Evolutionary conservation across 169 alveolate species (phyloP).

Genomic region (Perkinsus marinus): DNA sequence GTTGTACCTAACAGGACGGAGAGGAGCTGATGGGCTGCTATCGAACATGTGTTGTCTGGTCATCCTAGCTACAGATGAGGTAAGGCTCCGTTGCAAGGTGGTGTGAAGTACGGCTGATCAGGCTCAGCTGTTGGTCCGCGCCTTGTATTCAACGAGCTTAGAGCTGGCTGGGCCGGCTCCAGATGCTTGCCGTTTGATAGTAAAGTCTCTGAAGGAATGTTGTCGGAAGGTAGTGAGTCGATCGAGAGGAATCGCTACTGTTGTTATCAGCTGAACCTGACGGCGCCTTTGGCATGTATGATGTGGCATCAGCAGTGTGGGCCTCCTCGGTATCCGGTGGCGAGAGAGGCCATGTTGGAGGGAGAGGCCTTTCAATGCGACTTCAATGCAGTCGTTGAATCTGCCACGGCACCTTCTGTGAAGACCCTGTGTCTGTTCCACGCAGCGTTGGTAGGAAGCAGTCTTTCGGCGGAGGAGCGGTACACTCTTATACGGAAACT

Average conservation of each 20-base stretch:
- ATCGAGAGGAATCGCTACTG: neutral
- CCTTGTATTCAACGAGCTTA: neutral
- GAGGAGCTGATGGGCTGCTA: neutral
- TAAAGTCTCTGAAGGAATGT: neutral
- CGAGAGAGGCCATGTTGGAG: neutral
- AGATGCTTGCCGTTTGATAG: neutral
- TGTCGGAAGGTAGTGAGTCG: neutral
- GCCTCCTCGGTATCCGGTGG: neutral
- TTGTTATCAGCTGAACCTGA: neutral
- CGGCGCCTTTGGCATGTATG: neutral
- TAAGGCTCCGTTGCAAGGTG: neutral
- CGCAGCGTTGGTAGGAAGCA: neutral
- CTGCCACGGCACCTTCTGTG: neutral
- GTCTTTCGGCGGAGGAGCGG: neutral
- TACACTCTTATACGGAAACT: neutral
- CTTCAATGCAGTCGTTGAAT: neutral
- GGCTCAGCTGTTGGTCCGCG: neutral
- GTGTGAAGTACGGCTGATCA: neutral
- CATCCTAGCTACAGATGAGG: neutral
- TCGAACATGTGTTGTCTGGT: neutral
- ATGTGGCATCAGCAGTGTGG: neutral
- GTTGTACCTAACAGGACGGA: neutral
- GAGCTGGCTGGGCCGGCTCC: neutral
- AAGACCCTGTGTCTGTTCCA: neutral
- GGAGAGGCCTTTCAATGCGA: neutral